These are phyloP conservation scores for Lagenidium sp. DNA, from an alignment of 352 stramenopile species.

Conservation along the genomic window DNA sequence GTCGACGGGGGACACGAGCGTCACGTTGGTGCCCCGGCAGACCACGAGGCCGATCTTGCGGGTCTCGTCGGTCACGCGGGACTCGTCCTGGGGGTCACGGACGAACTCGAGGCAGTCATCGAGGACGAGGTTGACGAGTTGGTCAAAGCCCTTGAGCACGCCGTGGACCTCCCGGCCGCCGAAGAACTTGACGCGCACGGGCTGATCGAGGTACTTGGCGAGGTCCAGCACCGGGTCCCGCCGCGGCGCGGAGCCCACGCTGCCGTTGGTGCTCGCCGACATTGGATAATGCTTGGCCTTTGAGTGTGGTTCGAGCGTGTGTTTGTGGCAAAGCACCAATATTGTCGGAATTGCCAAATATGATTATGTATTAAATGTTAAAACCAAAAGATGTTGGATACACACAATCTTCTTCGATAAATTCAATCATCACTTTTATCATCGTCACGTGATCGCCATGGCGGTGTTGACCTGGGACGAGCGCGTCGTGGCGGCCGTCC, in stretches of 20 bases:
- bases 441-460: constrained; percentile 33
- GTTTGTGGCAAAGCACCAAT: too few species aligned
- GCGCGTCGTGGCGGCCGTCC: constrained; percentile 43
- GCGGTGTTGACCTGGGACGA: constrained; percentile 41
- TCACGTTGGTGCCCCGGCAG: constrained; percentile 89
- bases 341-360: too few species aligned
- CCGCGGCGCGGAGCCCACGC: constrained; percentile 17
- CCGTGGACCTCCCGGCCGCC: constrained; percentile 90
- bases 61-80: constrained; percentile 86
- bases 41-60: constrained; percentile 92
- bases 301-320: too few species aligned
- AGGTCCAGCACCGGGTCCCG: constrained; percentile 91
- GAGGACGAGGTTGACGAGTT: constrained; percentile 96
- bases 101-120: constrained; percentile 95
- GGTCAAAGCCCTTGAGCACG: constrained; percentile 94
- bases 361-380: too few species aligned
- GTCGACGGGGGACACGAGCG: constrained; percentile 88
- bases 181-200: constrained; percentile 93
- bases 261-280: constrained; percentile 31
- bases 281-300: too few species aligned
- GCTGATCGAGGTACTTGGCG: constrained; percentile 92
- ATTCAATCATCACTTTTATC: too few species aligned
- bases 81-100: constrained; percentile 87
- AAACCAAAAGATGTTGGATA: too few species aligned
- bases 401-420: too few species aligned